Evolutionary conservation across 495 filamentous ascomycete genomes (phyloP).

Genomic region (Beverwykella pulmonaria): DNA sequence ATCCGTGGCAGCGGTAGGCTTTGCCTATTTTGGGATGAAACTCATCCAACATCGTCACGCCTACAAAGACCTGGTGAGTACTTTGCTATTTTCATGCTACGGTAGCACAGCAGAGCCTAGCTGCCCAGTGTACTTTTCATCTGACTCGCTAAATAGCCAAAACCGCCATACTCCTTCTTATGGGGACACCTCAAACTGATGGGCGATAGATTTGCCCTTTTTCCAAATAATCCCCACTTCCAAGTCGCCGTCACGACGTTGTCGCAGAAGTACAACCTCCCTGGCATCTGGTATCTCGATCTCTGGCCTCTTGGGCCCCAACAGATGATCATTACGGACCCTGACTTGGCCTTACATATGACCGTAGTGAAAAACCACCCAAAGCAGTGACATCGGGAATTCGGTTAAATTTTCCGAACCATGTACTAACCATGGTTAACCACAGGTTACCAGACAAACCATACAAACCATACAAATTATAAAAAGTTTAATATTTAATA

Average conservation of each 20-base stretch:
- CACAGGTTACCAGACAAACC: too few species aligned
- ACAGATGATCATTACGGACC: constrained; percentile 14
- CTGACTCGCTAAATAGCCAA: neutral
- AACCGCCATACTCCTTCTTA: constrained; percentile 16
- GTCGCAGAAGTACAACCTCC: constrained; percentile 19
- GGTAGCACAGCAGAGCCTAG: too few species aligned
- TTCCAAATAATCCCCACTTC: constrained; percentile 5
- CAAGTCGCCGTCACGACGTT: constrained; percentile 10
- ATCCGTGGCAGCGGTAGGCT: too few species aligned
- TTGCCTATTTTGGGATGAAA: neutral
- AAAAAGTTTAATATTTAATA: too few species aligned
- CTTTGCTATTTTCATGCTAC: neutral
- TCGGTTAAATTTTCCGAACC: too few species aligned
- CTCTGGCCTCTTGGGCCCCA: constrained; percentile 11
- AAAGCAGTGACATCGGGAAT: too few species aligned
- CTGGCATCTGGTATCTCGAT: constrained; percentile 15
- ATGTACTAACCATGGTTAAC: too few species aligned
- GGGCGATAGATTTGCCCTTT: constrained; percentile 8
- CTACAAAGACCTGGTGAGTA: constrained; percentile 9
- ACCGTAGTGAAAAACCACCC: too few species aligned
- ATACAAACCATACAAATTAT: too few species aligned
- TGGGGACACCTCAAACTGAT: constrained; percentile 18
- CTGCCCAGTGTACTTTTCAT: neutral
- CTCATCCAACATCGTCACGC: constrained; percentile 5
- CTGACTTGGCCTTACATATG: neutral